Base-by-base conservation (phyloP, 2,329 filamentous ascomycete genomes). In the Lachnum nothofagi region DNA sequence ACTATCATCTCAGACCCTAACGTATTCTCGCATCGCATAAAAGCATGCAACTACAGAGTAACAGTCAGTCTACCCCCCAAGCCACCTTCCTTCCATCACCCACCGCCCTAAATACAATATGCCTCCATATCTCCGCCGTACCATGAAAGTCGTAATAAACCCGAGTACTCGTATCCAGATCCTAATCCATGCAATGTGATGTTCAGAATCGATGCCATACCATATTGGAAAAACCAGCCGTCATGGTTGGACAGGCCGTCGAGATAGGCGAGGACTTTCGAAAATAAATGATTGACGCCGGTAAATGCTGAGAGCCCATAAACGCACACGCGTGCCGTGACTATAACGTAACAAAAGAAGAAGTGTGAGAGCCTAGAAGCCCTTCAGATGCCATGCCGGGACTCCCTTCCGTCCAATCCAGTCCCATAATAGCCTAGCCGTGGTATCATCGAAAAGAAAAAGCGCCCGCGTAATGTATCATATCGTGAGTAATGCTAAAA, bases 381-480 rank as follows among this genome's bases (percentile, higher is more conserved):
- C 25, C 25, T 27, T 27, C 25, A 6, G 12, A 27, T 27, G 6
- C 25, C 25, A 27, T 27, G 6, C 25, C 25, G 25, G 6, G 20
- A 44, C 42, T 44, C 27, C 20, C 29, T 35, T 20, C 17, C 34
- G 16, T 35, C 16, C 34, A 6, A 27, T 27, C 12, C 25, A 6
- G 25, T 27, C 25, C 37, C 27, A 9, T 31, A n/a, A 35, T 19
- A 27, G 24, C 42, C 55, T n/a, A 23, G 39, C 42, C 55, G 35
- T 55, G 50, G 53, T 54, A 55, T 53, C 53, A 55, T 51, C 20
- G 39, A 40, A 52, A 50, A 66, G 66, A 63, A 65, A 61, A 63
- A 65, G 23, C 27, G 65, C 68, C 60, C 54, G 69, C 70, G 69
- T 70, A 70, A 37, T 52, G 27, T 46, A 49, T 71, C 70, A 71